These are phyloP conservation scores for Physcomitrium patens DNA, from an alignment of 225 moss, liverwort and hornwort species.

Conservation along the genomic window DNA sequence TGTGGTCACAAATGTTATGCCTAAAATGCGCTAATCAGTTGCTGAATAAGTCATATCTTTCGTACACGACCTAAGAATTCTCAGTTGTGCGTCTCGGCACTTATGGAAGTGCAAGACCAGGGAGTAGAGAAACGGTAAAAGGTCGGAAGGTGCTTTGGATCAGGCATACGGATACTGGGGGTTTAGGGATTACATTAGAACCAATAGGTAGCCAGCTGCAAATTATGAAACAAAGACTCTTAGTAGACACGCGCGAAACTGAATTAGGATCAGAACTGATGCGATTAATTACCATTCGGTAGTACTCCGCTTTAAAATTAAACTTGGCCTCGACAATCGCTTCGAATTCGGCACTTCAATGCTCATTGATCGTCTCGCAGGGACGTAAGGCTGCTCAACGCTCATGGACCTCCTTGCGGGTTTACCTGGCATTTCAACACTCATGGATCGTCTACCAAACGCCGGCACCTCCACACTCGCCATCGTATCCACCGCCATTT, in stretches of 20 bases:
- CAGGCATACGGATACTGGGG: not conserved
- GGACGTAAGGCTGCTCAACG: slow-evolving; percentile 34
- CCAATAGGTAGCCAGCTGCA: too few species aligned
- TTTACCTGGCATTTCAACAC: slow-evolving; percentile 32
- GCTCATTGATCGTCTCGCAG: slow-evolving; percentile 42
- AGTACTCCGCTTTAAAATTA: slow-evolving; percentile 37
- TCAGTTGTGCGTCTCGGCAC: not conserved
- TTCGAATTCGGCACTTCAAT: slow-evolving; percentile 29
- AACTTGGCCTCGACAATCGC: slow-evolving; percentile 37
- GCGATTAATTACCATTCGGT: slow-evolving; percentile 39
- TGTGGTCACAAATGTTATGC: too few species aligned
- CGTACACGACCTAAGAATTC: too few species aligned
- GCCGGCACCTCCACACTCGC: slow-evolving; percentile 46
- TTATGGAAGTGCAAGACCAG: not conserved
- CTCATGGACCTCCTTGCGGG: slow-evolving; percentile 35
- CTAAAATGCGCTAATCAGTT: too few species aligned
- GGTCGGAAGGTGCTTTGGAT: not conserved
- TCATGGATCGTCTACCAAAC: slow-evolving; percentile 42
- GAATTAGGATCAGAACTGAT: not conserved
- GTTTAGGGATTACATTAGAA: not conserved
- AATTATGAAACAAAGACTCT: not conserved
- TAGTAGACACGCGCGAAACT: not conserved
- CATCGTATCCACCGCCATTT: slow-evolving; percentile 49
- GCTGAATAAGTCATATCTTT: too few species aligned
- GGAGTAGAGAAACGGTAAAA: not conserved